Conservation (phyloP, 306 rosid genomes). For the Purshia tridentata region DNA sequence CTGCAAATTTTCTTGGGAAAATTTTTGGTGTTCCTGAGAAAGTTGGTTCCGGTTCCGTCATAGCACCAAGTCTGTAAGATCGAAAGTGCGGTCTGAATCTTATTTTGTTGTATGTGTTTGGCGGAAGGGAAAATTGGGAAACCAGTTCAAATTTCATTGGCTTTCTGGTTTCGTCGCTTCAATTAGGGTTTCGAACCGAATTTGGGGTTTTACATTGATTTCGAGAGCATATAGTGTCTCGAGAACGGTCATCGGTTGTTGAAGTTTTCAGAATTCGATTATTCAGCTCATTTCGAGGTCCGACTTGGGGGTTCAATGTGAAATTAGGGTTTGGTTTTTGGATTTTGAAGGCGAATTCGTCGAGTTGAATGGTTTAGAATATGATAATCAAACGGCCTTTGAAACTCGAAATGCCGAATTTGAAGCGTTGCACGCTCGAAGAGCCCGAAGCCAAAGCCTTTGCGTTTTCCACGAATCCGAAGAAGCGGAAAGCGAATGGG, state of each 20-base stretch:
- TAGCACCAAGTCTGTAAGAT: neutral
- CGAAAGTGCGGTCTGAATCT: neutral
- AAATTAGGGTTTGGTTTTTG: slow-evolving; percentile 57
- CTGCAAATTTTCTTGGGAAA: slow-evolving; percentile 12
- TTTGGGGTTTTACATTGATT: slow-evolving; percentile 14
- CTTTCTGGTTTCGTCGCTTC: neutral
- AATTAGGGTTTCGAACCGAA: slow-evolving; percentile 21
- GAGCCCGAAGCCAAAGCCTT: slow-evolving; percentile 44
- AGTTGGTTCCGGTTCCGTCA: neutral
- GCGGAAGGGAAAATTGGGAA: neutral
- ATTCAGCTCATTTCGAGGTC: slow-evolving; percentile 4
- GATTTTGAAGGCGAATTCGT: neutral
- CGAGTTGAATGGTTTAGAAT: slow-evolving; percentile 30
- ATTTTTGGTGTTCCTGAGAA: neutral
- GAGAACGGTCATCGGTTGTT: slow-evolving; percentile 1
- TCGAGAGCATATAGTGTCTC: neutral
- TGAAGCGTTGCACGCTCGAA: slow-evolving; percentile 76
- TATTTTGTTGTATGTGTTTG: neutral
- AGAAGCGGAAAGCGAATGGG: slow-evolving; percentile 54
- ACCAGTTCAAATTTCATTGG: slow-evolving; percentile 14
- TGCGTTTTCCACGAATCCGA: slow-evolving; percentile 38
- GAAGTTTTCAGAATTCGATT: slow-evolving; percentile 12
- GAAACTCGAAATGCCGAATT: slow-evolving; percentile 80
- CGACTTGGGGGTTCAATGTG: slow-evolving; percentile 23
- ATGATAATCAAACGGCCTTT: slow-evolving; percentile 69